phyloP scores from a whole-genome alignment of 169 alveolate species.

The Sarcocystis neurona region DNA sequence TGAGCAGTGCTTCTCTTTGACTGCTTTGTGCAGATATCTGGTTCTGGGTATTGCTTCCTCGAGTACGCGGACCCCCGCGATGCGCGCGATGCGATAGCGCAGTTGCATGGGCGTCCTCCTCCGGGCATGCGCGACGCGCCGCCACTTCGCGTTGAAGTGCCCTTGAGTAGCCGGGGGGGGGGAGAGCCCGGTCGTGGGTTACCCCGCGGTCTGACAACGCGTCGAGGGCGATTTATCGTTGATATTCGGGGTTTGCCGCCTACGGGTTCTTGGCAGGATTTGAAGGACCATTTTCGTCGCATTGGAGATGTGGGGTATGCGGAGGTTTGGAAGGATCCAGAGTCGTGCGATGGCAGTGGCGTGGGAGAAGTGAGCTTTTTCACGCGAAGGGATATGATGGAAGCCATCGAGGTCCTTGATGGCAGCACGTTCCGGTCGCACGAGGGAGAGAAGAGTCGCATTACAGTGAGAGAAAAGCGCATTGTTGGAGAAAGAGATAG shows the following conservation, averaged over 20 bases:
- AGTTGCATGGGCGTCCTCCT: conserved; percentile 76
- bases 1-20: no score
- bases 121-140: conserved; percentile 76
- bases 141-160: conserved; percentile 82
- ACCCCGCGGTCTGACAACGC: conserved; percentile 5
- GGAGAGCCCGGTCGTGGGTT: conserved; percentile 67
- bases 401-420: conserved; percentile 82
- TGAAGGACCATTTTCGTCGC: conserved; percentile 81
- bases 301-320: conserved; percentile 84
- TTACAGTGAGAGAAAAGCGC: conserved; percentile 77
- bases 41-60: conserved; percentile 77
- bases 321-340: conserved; percentile 76
- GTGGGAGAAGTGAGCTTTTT: conserved; percentile 86
- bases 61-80: conserved; percentile 85
- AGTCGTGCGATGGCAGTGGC: conserved; percentile 85
- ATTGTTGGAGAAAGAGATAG: conserved; percentile 47
- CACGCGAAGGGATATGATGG: conserved; percentile 82
- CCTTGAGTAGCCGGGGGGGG: conserved; percentile 72
- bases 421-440: conserved; percentile 85
- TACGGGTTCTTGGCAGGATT: conserved; percentile 82
- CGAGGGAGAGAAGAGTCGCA: conserved; percentile 82
- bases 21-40: conserved; percentile 24
- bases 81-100: conserved; percentile 84
- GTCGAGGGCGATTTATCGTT: conserved; percentile 68
- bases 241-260: conserved; percentile 87